Evolutionary conservation across 257 asterid species (phyloP).

Genomic region (Fraxinus excelsior): DNA sequence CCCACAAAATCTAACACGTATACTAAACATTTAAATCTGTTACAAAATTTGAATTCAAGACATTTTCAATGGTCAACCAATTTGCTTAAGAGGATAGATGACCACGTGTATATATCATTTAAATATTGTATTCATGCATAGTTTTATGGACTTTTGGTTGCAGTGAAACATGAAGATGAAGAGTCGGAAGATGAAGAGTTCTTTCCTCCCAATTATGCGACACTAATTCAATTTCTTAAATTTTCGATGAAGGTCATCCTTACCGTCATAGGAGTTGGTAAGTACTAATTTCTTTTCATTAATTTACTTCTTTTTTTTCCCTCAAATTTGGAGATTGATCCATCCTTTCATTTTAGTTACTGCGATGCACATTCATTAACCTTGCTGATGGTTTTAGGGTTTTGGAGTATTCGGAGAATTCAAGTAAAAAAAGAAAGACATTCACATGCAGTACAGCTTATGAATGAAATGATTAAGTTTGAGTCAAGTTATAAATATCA

Average conservation of each 20-base stretch:
- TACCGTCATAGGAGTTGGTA: background rate
- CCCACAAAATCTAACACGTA: too few relatives aligned
- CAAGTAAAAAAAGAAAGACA: constrained; percentile 30
- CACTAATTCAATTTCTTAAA: background rate
- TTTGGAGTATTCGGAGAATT: constrained; percentile 33
- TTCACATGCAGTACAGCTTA: constrained; percentile 31
- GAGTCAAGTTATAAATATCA: constrained; percentile 33
- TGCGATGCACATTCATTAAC: background rate
- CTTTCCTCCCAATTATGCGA: background rate
- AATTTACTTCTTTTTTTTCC: background rate
- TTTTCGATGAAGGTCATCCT: too few relatives aligned
- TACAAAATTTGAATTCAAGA: too few relatives aligned
- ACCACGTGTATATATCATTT: too few relatives aligned
- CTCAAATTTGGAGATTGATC: background rate
- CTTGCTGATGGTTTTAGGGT: constrained; percentile 32
- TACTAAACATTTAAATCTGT: too few relatives aligned
- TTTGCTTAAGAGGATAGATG: too few relatives aligned
- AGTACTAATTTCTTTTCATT: background rate
- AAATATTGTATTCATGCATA: too few relatives aligned
- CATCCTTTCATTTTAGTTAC: background rate
- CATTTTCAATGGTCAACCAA: too few relatives aligned
- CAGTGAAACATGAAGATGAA: background rate
- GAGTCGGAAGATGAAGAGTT: background rate
- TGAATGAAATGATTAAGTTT: constrained; percentile 31
- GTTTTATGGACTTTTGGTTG: background rate